phyloP scores from a whole-genome alignment of 2,329 filamentous ascomycete genomes.

The Pseudopithomyces maydicus region DNA sequence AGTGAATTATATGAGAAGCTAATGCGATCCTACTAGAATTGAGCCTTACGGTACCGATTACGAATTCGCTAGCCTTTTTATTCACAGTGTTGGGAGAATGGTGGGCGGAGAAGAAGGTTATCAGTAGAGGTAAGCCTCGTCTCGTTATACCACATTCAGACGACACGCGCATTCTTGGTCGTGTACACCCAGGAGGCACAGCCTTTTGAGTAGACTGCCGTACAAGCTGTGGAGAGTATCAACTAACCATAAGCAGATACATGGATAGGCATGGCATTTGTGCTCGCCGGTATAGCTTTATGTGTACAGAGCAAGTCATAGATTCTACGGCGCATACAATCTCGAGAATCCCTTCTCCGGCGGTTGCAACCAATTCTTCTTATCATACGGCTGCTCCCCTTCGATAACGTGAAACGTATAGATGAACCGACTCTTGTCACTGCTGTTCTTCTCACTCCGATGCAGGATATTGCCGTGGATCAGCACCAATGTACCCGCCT shows the following conservation, averaged over 20 bases:
- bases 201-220: not conserved
- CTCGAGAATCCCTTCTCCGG: conserved; percentile 78
- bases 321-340: conserved; percentile 50
- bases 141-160: too few relatives aligned
- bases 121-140: conserved; percentile 71
- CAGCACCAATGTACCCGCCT: conserved; percentile 85
- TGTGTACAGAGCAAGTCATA: conserved; percentile 69
- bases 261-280: conserved; percentile 79
- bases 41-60: conserved; percentile 91
- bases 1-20: not conserved
- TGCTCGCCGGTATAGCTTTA: conserved; percentile 78
- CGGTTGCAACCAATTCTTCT: conserved; percentile 91
- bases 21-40: conserved; percentile 64
- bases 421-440: conserved; percentile 84
- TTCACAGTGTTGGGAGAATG: conserved; percentile 95
- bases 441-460: conserved; percentile 92
- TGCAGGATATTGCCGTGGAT: conserved; percentile 97
- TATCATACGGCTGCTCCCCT: conserved; percentile 77
- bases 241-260: conserved; percentile 63
- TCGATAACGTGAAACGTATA: conserved; percentile 99
- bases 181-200: too few relatives aligned
- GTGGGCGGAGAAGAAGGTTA: conserved; percentile 91
- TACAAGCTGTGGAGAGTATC: not conserved
- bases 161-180: too few relatives aligned
- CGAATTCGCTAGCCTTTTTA: conserved; percentile 92